Conservation (phyloP, 257 asterid species). For the Przewalskia tangutica region DNA sequence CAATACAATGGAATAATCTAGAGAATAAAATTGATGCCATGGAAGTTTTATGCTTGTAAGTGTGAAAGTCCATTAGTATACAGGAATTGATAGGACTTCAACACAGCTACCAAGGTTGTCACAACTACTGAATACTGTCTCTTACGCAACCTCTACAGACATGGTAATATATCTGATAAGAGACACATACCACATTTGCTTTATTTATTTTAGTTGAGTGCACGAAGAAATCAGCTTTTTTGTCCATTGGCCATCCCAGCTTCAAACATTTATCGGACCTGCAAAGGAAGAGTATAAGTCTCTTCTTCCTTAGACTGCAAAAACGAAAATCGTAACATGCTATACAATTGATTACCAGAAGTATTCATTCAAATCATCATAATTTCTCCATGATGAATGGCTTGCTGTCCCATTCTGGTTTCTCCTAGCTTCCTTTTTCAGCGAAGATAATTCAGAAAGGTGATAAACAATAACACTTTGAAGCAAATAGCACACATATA, state of each 20-base stretch:
- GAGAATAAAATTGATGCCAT: background rate
- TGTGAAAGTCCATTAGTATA: background rate
- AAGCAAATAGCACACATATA: slow-evolving; percentile 1
- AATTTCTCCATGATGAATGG: slow-evolving; percentile 96
- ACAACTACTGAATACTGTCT: background rate
- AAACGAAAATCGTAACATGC: background rate
- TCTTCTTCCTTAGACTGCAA: background rate
- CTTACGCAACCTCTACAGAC: background rate
- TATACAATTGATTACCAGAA: slow-evolving; percentile 61
- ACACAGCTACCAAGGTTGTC: background rate
- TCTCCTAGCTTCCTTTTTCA: slow-evolving; percentile 85
- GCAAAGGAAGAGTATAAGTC: slow-evolving; percentile 1
- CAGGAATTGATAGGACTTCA: background rate
- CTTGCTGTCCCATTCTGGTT: slow-evolving; percentile 81
- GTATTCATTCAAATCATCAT: slow-evolving; percentile 91
- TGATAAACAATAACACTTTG: slow-evolving; percentile 3
- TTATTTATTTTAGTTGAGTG: slow-evolving; percentile 45
- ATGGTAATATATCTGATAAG: slow-evolving; percentile 1
- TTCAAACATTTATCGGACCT: slow-evolving; percentile 77
- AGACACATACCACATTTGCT: slow-evolving; percentile 27
- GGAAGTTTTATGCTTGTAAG: background rate
- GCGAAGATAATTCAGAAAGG: slow-evolving; percentile 23
- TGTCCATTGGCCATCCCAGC: slow-evolving; percentile 88
- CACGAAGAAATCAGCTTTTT: slow-evolving; percentile 62
- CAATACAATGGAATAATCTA: background rate